Evolutionary conservation across 257 asterid genomes (phyloP), one percentile per base, ranked within the genome.

Genomic region (Nemophila menziesii): DNA sequence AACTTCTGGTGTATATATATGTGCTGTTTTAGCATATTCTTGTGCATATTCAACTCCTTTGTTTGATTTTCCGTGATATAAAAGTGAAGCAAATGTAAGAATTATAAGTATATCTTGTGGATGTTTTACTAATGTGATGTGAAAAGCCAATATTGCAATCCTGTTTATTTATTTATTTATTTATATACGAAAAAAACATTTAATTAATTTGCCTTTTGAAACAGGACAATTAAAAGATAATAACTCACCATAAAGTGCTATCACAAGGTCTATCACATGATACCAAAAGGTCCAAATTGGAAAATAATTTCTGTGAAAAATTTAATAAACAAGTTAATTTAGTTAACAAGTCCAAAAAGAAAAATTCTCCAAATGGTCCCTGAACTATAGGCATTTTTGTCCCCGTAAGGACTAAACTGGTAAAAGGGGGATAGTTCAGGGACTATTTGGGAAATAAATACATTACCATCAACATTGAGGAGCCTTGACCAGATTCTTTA

Each of bases 131-230:
- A 85, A 62, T 51, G 89, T 81, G 44, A 63, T 51, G 58, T 90
- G 96, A 56, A 85, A 75, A 4, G 80, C 78, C 72, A 85, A 61
- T 34, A 90, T 64, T 9, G 94, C 82, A 61, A 67, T 74, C 99
- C 98, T 89, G 79, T 61, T 48, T 57, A 69, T 44, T 38, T 27
- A 20, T 41, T n/a, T n/a, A n/a, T n/a, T n/a, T n/a, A n/a, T n/a
- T n/a, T n/a, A n/a, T n/a, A n/a, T n/a, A n/a, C n/a, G n/a, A n/a
- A n/a, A n/a, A n/a, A n/a, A n/a, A n/a, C n/a, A n/a, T n/a, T n/a
- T n/a, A n/a, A n/a, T n/a, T n/a, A n/a, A n/a, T n/a, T n/a, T n/a
- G n/a, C n/a, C n/a, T n/a, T n/a, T n/a, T n/a, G n/a, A n/a, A n/a
- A n/a, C n/a, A n/a, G n/a, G n/a, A n/a, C n/a, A n/a, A n/a, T n/a